Conservation (phyloP, 2,329 filamentous ascomycete species). For the Mollisia scopiformis region DNA sequence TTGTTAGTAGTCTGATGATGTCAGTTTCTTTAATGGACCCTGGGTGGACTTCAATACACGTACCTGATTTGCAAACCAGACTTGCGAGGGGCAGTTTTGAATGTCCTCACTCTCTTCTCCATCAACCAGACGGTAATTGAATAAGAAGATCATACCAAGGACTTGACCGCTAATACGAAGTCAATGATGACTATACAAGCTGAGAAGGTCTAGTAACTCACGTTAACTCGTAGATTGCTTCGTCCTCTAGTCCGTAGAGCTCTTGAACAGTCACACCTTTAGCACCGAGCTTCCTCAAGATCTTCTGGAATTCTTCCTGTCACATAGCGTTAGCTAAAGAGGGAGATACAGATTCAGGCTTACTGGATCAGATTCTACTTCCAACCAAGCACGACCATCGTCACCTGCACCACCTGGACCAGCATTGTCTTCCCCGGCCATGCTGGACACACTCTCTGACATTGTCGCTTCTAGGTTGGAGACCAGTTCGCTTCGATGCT, state of each 20-base stretch:
- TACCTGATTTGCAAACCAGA: slow-evolving; percentile 97
- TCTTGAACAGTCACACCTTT: slow-evolving; percentile 75
- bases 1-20: slow-evolving; percentile 70
- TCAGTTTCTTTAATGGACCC: slow-evolving; percentile 3
- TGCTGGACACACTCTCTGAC: too few species aligned
- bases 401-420: not conserved
- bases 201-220: not conserved
- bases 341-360: slow-evolving; percentile 32
- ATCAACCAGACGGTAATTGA: slow-evolving; percentile 63
- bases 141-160: slow-evolving; percentile 88
- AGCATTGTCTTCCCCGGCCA: too few species aligned
- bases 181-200: slow-evolving; percentile 28
- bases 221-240: slow-evolving; percentile 60
- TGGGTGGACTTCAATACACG: slow-evolving; percentile 18
- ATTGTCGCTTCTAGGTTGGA: too few species aligned
- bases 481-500: too few species aligned
- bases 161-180: slow-evolving; percentile 64
- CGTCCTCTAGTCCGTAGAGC: slow-evolving; percentile 72
- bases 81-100: slow-evolving; percentile 58
- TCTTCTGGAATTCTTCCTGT: slow-evolving; percentile 82
- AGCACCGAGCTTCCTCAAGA: slow-evolving; percentile 79
- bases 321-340: not conserved
- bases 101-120: slow-evolving; percentile 52
- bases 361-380: slow-evolving; percentile 90
- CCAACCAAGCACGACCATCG: slow-evolving; percentile 72